Evolutionary conservation across 2,329 filamentous ascomycete species (phyloP), one percentile per base, ranked within the genome.

Genomic region (Phialophora tarda): DNA sequence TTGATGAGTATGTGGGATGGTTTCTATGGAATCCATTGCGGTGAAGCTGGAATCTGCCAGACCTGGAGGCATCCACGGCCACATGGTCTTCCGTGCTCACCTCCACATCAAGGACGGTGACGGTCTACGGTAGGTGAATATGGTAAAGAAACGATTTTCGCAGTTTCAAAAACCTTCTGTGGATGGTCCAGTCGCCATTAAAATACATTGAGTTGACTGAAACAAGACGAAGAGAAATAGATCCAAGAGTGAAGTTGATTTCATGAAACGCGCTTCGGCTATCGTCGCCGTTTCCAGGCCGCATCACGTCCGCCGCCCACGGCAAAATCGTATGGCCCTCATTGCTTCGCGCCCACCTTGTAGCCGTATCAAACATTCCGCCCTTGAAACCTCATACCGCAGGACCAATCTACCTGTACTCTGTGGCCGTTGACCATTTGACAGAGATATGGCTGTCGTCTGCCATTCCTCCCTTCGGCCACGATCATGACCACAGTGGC

Each of bases 401-500:
- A n/a, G 6, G 14, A 44, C 38, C 38, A 6, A n/a, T 44, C 38
- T 44, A n/a, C 38, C 7, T 44, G 17, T 32, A 32, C 50, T 34
- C n/a, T 50, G 21, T 47, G 10, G 38, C 41, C 14, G 11, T 47
- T 56, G 8, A 17, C 23, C 14, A 44, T 30, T 30, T 38, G 48
- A 32, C 59, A 34, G 32, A 65, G 60, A 58, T 63, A 68, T 68
- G 66, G 66, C 66, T 34, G 59, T 38, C 53, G 44, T 24, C 54
- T 47, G 50, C 34, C 44, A 30, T 21, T 24, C 11, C 44, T 48
- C 11, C 34, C 47, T 34, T 23, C 32, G 48, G 41, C 61, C 58
- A 21, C 47, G 48, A 67, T 63, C 64, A 69, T 69, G 67, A 66
- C 64, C 64, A 63, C 59, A n/a, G 62, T 60, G 64, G 48, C 59